Base-by-base conservation (phyloP, 2,329 filamentous ascomycete species). In the Bipolaris victoriae region DNA sequence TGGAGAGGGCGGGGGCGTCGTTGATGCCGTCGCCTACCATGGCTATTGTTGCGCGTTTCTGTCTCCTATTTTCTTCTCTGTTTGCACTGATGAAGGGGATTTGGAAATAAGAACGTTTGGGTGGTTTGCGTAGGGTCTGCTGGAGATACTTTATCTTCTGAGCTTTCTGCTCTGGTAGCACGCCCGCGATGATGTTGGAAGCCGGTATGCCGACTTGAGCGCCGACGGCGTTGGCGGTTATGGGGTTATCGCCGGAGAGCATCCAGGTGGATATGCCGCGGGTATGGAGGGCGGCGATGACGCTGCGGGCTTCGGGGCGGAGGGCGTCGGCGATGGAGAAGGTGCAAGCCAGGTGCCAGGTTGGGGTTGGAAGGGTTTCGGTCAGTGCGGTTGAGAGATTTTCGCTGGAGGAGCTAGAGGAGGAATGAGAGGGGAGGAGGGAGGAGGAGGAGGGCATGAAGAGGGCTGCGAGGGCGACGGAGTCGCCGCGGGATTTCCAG, bases 1-100 rank as follows among this genome's bases (percentile, higher is more conserved):
- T 87, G 1, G 89, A 87, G 3, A 96, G 84, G 1, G 91, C 91
- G 0, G 91, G 91, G 0, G 91, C 89, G 69, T 96, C 92, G 67
- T 96, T 96, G 64, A 94, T 91, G 16, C 92, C 91, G 65, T 96
- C 91, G 36, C 91, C 92, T 1, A 93, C 90, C 86, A 96, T 95
- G 37, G 88, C 91, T 0, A 96, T 86, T 1, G 90, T 83, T 0
- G 82, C 81, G 18, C 84, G 81, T 35, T 69, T 64, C 0, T 10
- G 29, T 1, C 40, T 61, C 3, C 16, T 61, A 5, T 26, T 29
- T n/a, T 43, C 50, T 3, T 20, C n/a, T 11, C 45, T 36, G 3
- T 50, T 59, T 2, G 62, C 13, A 4, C 62, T 61, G 5, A 71
- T 63, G 26, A 45, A 55, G 33, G 62, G 15, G 4, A 62, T 62